These are phyloP conservation scores for Lasiosphaeris hirsuta DNA, from an alignment of 495 filamentous ascomycete genomes.

Conservation along the genomic window DNA sequence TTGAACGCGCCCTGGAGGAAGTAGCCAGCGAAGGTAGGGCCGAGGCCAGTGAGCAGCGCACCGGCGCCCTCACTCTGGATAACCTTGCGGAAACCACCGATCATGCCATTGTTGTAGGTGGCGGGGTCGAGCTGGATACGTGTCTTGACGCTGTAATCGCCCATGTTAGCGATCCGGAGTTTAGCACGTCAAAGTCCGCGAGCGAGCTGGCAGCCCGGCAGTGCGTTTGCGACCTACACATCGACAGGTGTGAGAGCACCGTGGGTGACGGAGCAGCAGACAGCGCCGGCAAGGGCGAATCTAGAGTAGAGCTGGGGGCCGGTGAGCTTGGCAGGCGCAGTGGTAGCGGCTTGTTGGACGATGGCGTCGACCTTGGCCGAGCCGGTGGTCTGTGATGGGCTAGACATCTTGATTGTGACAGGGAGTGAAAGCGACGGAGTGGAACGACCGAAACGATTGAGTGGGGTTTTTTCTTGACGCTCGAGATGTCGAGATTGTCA, in stretches of 20 bases:
- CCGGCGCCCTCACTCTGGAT: slow-evolving; percentile 80
- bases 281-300: slow-evolving; percentile 88
- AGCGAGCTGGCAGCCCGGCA: neutral
- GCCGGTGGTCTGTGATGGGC: slow-evolving; percentile 16
- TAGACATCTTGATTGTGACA: slow-evolving; percentile 22
- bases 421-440: slow-evolving; percentile 7
- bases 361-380: slow-evolving; percentile 37
- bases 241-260: slow-evolving; percentile 89
- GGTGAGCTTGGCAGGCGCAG: slow-evolving; percentile 34
- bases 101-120: slow-evolving; percentile 86
- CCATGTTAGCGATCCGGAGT: slow-evolving; percentile 14
- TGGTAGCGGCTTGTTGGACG: slow-evolving; percentile 30
- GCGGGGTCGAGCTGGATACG: slow-evolving; percentile 88
- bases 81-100: slow-evolving; percentile 84
- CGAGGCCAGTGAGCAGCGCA: slow-evolving; percentile 82
- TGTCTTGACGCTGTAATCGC: slow-evolving; percentile 75
- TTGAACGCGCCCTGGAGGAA: slow-evolving; percentile 95
- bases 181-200: slow-evolving; percentile 7
- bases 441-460: slow-evolving; percentile 21
- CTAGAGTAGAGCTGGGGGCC: slow-evolving; percentile 66
- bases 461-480: slow-evolving; percentile 31
- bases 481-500: slow-evolving; percentile 19
- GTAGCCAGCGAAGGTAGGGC: slow-evolving; percentile 86
- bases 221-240: slow-evolving; percentile 68
- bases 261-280: slow-evolving; percentile 94